phyloP scores from a whole-genome alignment of 2,329 filamentous ascomycete genomes.

The Ophiosphaerella narmari region DNA sequence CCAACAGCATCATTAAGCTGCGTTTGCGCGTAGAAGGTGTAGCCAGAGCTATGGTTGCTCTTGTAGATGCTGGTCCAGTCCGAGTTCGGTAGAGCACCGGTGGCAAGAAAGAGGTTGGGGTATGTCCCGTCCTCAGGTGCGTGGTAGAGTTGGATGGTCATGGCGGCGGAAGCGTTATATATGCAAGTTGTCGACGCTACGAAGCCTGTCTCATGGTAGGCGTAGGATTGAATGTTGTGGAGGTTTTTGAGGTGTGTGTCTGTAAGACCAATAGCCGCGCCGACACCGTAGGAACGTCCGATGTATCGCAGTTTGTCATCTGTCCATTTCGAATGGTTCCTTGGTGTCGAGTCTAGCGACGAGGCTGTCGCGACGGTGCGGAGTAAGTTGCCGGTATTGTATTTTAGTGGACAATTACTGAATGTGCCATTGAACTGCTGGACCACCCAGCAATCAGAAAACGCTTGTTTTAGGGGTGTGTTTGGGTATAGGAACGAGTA shows the following conservation, averaged over 20 bases:
- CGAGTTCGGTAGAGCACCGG: neutral
- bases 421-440: neutral
- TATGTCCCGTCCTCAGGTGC: neutral
- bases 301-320: neutral
- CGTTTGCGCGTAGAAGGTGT: neutral
- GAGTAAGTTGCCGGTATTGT: neutral
- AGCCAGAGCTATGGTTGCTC: neutral
- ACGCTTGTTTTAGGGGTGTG: neutral
- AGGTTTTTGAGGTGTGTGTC: neutral
- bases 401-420: neutral
- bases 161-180: neutral
- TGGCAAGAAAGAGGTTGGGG: neutral
- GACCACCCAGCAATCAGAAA: neutral
- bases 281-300: neutral
- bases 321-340: neutral
- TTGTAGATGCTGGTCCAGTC: neutral
- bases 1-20: no score
- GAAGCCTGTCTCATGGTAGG: neutral
- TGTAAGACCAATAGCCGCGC: neutral
- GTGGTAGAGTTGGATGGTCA: neutral
- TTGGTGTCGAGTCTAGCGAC: neutral
- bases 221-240: neutral
- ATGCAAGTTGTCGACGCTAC: neutral
- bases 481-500: neutral
- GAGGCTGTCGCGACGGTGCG: neutral